Evolutionary conservation across 371 early-diverging fungal species (phyloP).

Genomic region (Mortierella sp.): DNA sequence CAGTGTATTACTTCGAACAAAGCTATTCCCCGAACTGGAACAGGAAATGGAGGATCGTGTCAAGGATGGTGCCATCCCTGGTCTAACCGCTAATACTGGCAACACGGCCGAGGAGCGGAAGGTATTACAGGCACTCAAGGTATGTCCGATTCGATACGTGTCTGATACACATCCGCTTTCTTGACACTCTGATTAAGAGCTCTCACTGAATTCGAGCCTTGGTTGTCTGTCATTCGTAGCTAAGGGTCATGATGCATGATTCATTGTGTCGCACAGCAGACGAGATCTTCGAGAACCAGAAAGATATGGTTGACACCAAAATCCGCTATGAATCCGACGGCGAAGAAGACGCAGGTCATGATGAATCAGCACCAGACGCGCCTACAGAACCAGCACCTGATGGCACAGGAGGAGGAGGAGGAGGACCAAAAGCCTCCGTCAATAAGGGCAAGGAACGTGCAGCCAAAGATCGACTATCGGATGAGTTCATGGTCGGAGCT

Average conservation of each 20-base stretch:
- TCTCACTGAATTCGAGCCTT: too few species aligned
- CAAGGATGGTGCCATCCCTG: slow-evolving; percentile 30
- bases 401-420: background rate
- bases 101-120: slow-evolving; percentile 30
- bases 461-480: background rate
- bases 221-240: slow-evolving; percentile 9
- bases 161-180: too few species aligned
- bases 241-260: slow-evolving; percentile 44
- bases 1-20: slow-evolving; percentile 40
- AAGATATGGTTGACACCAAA: slow-evolving; percentile 28
- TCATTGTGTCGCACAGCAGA: slow-evolving; percentile 32
- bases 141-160: too few species aligned
- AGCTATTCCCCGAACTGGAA: slow-evolving; percentile 45
- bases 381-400: background rate
- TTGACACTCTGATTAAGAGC: too few species aligned
- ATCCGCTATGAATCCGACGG: slow-evolving; percentile 48
- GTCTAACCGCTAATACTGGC: slow-evolving; percentile 8
- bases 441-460: background rate
- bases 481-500: slow-evolving; percentile 13
- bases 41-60: slow-evolving; percentile 42
- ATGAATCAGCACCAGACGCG: background rate
- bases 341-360: slow-evolving; percentile 2
- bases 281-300: slow-evolving; percentile 38
- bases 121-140: slow-evolving; percentile 32
- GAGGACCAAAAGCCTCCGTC: background rate